Evolutionary conservation across 2,329 filamentous ascomycete genomes (phyloP).

Genomic region (Metarhizium guizhouense): DNA sequence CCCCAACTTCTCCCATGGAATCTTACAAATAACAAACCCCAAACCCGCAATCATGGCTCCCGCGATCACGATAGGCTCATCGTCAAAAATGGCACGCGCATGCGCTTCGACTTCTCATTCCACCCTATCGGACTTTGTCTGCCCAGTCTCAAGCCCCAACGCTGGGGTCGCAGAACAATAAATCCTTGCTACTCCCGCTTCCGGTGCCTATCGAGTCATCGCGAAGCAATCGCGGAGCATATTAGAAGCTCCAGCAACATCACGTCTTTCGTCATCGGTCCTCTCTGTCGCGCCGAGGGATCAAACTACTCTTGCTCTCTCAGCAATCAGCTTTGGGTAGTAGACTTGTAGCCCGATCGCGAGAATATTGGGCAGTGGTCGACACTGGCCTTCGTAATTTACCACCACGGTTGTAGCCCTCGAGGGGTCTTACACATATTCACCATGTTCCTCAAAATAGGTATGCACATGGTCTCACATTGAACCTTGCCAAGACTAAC

Average conservation of each 20-base stretch:
- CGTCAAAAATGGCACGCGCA: not conserved
- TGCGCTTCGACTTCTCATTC: not conserved
- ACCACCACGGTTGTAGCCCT: not conserved
- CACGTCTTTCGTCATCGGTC: not conserved
- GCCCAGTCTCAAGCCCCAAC: conserved; percentile 31
- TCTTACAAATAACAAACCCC: not conserved
- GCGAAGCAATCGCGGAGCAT: conserved; percentile 14
- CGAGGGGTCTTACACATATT: not conserved
- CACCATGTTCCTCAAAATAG: conserved; percentile 1
- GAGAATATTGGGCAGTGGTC: not conserved
- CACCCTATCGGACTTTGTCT: not conserved
- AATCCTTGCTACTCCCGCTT: conserved; percentile 16
- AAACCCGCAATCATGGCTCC: not conserved
- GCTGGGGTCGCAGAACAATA: conserved; percentile 39
- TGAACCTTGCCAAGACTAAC: not conserved
- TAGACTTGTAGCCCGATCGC: not conserved
- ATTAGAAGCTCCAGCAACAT: conserved; percentile 7
- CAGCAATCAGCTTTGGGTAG: not conserved
- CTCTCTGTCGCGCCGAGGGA: not conserved
- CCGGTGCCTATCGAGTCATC: conserved; percentile 13
- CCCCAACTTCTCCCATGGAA: not conserved
- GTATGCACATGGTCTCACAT: not conserved
- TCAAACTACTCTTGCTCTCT: not conserved
- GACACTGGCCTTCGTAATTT: not conserved
- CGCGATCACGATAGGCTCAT: not conserved